phyloP scores from a whole-genome alignment of 805 yeast species.

The Tetrapisispora pingtungensis region DNA sequence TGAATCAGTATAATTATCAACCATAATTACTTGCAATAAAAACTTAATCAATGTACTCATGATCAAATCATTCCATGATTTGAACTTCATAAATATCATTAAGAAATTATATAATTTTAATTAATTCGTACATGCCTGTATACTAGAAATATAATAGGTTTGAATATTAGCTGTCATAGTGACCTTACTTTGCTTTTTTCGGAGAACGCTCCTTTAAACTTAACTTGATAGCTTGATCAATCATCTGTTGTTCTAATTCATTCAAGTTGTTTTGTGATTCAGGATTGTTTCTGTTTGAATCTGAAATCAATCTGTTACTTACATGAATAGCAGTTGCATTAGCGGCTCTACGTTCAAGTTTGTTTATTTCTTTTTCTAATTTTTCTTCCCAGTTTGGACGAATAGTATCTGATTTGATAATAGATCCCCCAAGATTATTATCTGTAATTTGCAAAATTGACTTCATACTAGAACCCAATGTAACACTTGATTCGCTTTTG shows the following conservation, averaged over 20 bases:
- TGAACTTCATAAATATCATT: too few relatives aligned
- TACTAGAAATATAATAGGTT: too few relatives aligned
- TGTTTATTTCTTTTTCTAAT: slow-evolving; percentile 59
- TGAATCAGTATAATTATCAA: too few relatives aligned
- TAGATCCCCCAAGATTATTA: slow-evolving; percentile 3
- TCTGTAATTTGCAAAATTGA: background rate
- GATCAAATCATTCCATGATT: too few relatives aligned
- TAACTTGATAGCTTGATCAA: slow-evolving; percentile 71
- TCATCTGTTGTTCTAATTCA: slow-evolving; percentile 64
- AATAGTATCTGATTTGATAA: slow-evolving; percentile 68
- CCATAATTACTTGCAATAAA: too few relatives aligned
- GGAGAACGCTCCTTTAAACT: slow-evolving; percentile 44
- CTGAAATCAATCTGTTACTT: slow-evolving; percentile 54
- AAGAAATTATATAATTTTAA: too few relatives aligned
- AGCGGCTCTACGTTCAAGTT: slow-evolving; percentile 78
- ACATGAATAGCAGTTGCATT: slow-evolving; percentile 93
- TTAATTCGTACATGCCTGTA: too few relatives aligned
- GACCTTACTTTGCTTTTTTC: slow-evolving; percentile 1
- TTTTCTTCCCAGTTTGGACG: slow-evolving; percentile 90
- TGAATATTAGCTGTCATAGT: slow-evolving; percentile 4
- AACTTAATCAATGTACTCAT: too few relatives aligned
- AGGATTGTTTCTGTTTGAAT: slow-evolving; percentile 8
- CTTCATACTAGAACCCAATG: background rate
- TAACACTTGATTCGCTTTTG: background rate
- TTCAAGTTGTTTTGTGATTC: slow-evolving; percentile 27